Evolutionary conservation across 163 green algal species (phyloP), one percentile per base, ranked within the genome.

Genomic region (Chlorella variabilis): DNA sequence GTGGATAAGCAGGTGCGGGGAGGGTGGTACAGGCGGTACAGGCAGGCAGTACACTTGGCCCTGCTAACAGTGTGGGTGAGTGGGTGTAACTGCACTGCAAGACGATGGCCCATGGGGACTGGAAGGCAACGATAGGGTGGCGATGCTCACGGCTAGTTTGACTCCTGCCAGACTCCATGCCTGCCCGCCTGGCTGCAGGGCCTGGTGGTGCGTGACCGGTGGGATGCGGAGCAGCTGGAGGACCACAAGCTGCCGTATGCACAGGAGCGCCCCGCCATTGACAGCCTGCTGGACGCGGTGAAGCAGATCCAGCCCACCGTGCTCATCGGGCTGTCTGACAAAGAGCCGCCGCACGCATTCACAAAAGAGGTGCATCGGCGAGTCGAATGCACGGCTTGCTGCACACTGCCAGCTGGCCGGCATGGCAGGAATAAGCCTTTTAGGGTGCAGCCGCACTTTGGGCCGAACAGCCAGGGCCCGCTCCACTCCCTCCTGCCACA

Each of bases 161-260:
- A n/a, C n/a, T n/a, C n/a, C n/a, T n/a, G n/a, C 18, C 59, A 6
- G 5, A 4, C 23, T 63, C 9, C 54, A 9, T 63, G 54, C 23
- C 23, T n/a, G 18, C 54, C 18, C 23, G 15, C 23, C 54, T 33
- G 6, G 20, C 34, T 48, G 58, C 74, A 81, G 75, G 75, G 75
- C 20, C 81, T 97, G 42, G 88, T 97, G n/a, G 93, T 91, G 31
- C 89, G 92, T 7, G 86, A 89, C 81, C 84, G 94, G 13, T 87
- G 84, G 18, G 92, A 98, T 80, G 87, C 80, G n/a, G 90, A 89
- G 51, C 89, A 89, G 4, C 83, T 97, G 58, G 91, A 93, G 51
- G 91, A 94, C 65, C 91, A 91, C 83, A 93, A 92, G 85, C 86
- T 96, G 78, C 91, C 93, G 0, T 96, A 94, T 77, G 38, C 59